Percentiles rank a stretch among this genome's conserved stretches.
phyloP scores from a whole-genome alignment of 805 yeast genomes.

The Suhomyces tanzawaensis region DNA sequence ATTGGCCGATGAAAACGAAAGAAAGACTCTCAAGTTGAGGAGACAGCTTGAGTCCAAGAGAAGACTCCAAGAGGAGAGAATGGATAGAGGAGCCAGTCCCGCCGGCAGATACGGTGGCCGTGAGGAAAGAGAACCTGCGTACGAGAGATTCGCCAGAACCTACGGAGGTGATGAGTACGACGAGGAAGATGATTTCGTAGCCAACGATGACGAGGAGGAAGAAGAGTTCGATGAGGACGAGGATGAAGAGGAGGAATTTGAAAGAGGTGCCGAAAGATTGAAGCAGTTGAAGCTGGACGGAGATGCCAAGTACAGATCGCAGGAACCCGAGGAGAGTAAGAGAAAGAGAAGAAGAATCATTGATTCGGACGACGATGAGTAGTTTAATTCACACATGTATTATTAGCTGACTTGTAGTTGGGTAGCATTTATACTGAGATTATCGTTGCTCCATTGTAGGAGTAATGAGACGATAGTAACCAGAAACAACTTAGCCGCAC shows the following conservation, averaged over 20 bases:
- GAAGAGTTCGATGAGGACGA: conserved; percentile 34
- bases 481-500: no score
- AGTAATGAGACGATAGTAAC: no score
- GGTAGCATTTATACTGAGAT: not conserved
- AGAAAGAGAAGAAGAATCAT: conserved; percentile 49
- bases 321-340: conserved; percentile 24
- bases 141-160: conserved; percentile 37
- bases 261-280: conserved; percentile 57
- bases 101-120: conserved; percentile 12
- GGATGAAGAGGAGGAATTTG: conserved; percentile 47
- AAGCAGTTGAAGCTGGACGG: conserved; percentile 56
- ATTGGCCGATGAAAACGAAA: conserved; percentile 61
- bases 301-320: conserved; percentile 45
- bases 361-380: conserved; percentile 52
- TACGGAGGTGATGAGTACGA: conserved; percentile 36
- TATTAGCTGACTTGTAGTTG: no score
- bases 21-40: conserved; percentile 56
- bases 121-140: conserved; percentile 31
- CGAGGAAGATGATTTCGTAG: conserved; percentile 44
- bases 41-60: conserved; percentile 63
- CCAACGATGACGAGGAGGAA: conserved; percentile 38
- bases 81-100: conserved; percentile 46
- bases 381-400: conserved; percentile 10
- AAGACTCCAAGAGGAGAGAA: conserved; percentile 57
- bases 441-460: no score